Evolutionary conservation across 2,329 filamentous ascomycete genomes (phyloP).

Genomic region (Geosmithia morbida): DNA sequence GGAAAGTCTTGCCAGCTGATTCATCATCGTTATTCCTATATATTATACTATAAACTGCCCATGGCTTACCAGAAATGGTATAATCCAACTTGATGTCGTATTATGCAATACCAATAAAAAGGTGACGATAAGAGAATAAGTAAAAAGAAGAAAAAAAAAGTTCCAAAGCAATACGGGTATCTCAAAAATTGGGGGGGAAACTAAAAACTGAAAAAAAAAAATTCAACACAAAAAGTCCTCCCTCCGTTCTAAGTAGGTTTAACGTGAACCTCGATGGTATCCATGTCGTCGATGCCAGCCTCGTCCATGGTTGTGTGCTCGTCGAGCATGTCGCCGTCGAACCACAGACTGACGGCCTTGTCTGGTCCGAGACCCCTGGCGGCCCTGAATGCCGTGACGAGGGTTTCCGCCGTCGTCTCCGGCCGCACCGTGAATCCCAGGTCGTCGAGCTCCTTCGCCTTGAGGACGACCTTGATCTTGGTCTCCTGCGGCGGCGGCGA

Average conservation of each 20-base stretch:
- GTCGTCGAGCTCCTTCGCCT: constrained; percentile 32
- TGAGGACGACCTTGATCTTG: constrained; percentile 37
- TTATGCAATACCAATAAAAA: no score
- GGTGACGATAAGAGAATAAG: no score
- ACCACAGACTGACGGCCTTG: constrained; percentile 46
- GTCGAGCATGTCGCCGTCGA: constrained; percentile 62
- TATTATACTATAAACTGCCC: no score
- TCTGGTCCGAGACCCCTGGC: constrained; percentile 34
- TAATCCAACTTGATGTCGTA: no score
- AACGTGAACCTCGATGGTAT: constrained; percentile 61
- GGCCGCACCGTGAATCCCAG: constrained; percentile 35
- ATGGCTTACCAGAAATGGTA: no score
- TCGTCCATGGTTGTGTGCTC: constrained; percentile 45
- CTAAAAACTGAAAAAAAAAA: no score
- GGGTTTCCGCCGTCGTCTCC: constrained; percentile 44
- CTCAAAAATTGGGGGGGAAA: not conserved
- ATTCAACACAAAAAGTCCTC: not conserved
- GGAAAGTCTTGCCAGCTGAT: no score
- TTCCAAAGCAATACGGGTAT: no score
- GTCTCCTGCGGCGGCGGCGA: constrained; percentile 10
- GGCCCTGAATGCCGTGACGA: constrained; percentile 47
- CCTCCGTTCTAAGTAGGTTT: constrained; percentile 22
- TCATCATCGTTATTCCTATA: no score
- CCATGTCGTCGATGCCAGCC: constrained; percentile 60
- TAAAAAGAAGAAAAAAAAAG: no score